phyloP scores from a whole-genome alignment of 345 rosid genomes.

The Excoecaria agallocha region DNA sequence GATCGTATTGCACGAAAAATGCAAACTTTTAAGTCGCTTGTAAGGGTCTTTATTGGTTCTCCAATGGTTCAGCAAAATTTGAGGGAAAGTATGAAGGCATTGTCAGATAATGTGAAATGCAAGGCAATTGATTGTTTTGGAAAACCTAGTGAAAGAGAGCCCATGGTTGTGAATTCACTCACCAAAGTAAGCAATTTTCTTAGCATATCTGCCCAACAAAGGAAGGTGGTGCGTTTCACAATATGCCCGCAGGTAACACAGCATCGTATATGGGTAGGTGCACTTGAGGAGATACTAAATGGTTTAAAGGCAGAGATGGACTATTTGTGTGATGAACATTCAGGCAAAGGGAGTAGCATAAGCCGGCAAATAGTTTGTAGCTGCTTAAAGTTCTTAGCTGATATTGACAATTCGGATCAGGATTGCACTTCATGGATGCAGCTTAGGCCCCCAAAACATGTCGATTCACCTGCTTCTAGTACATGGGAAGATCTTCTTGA shows the following conservation, averaged over 20 bases:
- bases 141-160: constrained; percentile 48
- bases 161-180: constrained; percentile 52
- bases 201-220: constrained; percentile 62
- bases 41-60: constrained; percentile 58
- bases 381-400: constrained; percentile 60
- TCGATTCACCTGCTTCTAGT: constrained; percentile 23
- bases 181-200: constrained; percentile 53
- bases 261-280: constrained; percentile 65
- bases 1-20: constrained; percentile 39
- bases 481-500: constrained; percentile 85
- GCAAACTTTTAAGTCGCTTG: constrained; percentile 59
- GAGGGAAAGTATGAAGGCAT: constrained; percentile 21
- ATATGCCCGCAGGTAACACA: constrained; percentile 72
- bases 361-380: constrained; percentile 59
- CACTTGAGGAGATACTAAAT: constrained; percentile 54
- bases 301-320: constrained; percentile 57
- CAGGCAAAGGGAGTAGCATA: constrained; percentile 44
- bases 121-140: constrained; percentile 34
- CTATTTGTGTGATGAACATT: constrained; percentile 32
- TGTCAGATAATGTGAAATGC: constrained; percentile 17
- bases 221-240: constrained; percentile 53
- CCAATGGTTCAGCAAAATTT: constrained; percentile 51
- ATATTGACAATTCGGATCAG: constrained; percentile 36
- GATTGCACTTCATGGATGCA: constrained; percentile 73
- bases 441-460: constrained; percentile 43